phyloP scores from a whole-genome alignment of 2,329 filamentous ascomycete genomes.

The Arthrinium phaeospermum region DNA sequence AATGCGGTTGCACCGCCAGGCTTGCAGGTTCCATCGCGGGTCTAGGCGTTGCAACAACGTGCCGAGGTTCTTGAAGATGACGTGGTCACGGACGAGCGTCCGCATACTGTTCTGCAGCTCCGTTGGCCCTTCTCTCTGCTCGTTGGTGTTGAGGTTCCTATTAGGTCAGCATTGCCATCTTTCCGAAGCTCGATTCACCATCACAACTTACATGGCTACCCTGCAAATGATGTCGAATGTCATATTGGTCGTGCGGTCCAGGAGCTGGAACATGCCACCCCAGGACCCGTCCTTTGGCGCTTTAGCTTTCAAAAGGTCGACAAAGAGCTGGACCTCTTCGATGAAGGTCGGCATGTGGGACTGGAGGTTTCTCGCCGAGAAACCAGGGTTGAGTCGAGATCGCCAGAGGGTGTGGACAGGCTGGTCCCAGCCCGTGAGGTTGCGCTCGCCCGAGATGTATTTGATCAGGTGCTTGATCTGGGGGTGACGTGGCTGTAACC shows the following conservation, averaged over 20 bases:
- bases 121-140: slow-evolving; percentile 22
- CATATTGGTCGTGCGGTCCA: slow-evolving; percentile 29
- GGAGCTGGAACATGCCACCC: slow-evolving; percentile 31
- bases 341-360: slow-evolving; percentile 36
- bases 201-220: slow-evolving; percentile 28
- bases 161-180: neutral
- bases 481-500: slow-evolving; percentile 36
- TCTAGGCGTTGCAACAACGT: slow-evolving; percentile 9
- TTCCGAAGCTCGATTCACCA: neutral
- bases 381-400: slow-evolving; percentile 42
- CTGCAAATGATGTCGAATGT: slow-evolving; percentile 33
- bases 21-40: slow-evolving; percentile 15
- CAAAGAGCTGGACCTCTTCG: slow-evolving; percentile 32
- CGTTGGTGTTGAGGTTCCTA: slow-evolving; percentile 21
- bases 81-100: slow-evolving; percentile 23
- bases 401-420: slow-evolving; percentile 41
- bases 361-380: slow-evolving; percentile 40
- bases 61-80: slow-evolving; percentile 24
- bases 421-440: slow-evolving; percentile 42
- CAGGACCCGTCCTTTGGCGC: slow-evolving; percentile 23
- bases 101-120: slow-evolving; percentile 14
- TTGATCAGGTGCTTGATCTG: slow-evolving; percentile 29
- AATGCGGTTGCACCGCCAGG: slow-evolving; percentile 24
- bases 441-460: slow-evolving; percentile 35
- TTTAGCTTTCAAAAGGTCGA: slow-evolving; percentile 26